These are phyloP conservation scores for Mycena albidolilacea DNA, from an alignment of 768 basidiomycete genomes.

Conservation along the genomic window DNA sequence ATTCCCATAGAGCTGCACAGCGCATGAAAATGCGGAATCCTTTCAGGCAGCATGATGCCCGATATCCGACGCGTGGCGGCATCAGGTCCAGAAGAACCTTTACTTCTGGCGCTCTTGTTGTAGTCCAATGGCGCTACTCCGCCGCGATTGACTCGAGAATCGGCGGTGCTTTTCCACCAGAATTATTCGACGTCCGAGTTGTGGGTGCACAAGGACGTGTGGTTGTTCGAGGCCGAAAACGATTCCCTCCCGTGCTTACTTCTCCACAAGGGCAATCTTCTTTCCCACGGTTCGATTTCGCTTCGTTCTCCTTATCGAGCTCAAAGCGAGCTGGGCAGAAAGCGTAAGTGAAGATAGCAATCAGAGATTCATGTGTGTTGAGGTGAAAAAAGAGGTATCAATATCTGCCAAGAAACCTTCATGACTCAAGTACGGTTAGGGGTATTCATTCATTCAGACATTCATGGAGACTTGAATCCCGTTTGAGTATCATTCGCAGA, in stretches of 20 bases:
- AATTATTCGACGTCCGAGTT: too few species aligned
- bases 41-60: not conserved
- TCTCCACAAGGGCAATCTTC: slow-evolving; percentile 3
- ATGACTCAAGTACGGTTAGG: too few species aligned
- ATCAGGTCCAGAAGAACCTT: not conserved
- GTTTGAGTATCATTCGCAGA: too few species aligned
- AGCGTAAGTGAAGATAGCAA: not conserved
- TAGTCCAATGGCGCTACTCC: not conserved
- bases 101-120: not conserved
- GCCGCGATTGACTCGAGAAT: too few species aligned
- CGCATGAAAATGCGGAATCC: slow-evolving; percentile 11
- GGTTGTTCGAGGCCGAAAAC: slow-evolving; percentile 6
- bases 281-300: not conserved
- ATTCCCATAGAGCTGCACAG: slow-evolving; percentile 13
- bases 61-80: not conserved
- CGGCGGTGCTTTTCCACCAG: too few species aligned
- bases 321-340: slow-evolving; percentile 3
- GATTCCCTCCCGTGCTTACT: slow-evolving; percentile 4
- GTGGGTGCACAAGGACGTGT: slow-evolving; percentile 1
- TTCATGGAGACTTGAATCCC: too few species aligned
- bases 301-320: slow-evolving; percentile 1
- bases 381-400: too few species aligned
- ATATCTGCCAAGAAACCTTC: too few species aligned
- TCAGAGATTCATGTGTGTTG: not conserved
- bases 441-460: too few species aligned